phyloP scores from a whole-genome alignment of 129 eudicot species.

The Sambucus nigra region DNA sequence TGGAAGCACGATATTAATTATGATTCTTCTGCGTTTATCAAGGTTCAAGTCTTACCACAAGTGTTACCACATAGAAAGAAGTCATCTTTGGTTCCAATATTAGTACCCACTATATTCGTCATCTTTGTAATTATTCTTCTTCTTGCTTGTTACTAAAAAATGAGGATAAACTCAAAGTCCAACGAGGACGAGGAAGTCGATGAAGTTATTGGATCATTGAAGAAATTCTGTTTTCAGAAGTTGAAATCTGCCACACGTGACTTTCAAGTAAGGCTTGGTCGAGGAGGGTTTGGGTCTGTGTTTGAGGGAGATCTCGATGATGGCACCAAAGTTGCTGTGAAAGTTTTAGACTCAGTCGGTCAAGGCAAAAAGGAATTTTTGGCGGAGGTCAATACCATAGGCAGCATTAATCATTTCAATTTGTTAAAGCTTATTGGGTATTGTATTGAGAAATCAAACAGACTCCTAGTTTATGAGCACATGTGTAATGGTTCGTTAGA shows the following conservation, averaged over 20 bases:
- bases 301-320: slow-evolving; percentile 24
- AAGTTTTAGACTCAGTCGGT: slow-evolving; percentile 16
- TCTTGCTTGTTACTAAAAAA: not conserved
- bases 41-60: slow-evolving; percentile 20
- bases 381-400: slow-evolving; percentile 34
- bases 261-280: slow-evolving; percentile 14
- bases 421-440: slow-evolving; percentile 31
- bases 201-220: not conserved
- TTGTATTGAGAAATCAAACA: slow-evolving; percentile 22
- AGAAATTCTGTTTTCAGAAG: slow-evolving; percentile 3
- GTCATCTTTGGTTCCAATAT: not conserved
- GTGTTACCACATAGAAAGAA: not conserved
- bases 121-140: not conserved
- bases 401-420: slow-evolving; percentile 39
- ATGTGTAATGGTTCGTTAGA: slow-evolving; percentile 43
- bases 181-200: not conserved
- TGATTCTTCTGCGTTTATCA: slow-evolving; percentile 17
- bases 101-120: slow-evolving; percentile 3
- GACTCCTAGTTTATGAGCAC: slow-evolving; percentile 33
- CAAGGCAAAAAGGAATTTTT: slow-evolving; percentile 28
- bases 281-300: slow-evolving; percentile 34
- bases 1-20: not conserved
- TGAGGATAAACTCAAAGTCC: not conserved
- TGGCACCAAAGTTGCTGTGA: slow-evolving; percentile 22
- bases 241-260: slow-evolving; percentile 5